Percentiles rank a stretch among this genome's conserved stretches.
These are phyloP conservation scores for Curvularia hawaiiensis DNA, from an alignment of 2,329 filamentous ascomycete genomes.

Conservation along the genomic window DNA sequence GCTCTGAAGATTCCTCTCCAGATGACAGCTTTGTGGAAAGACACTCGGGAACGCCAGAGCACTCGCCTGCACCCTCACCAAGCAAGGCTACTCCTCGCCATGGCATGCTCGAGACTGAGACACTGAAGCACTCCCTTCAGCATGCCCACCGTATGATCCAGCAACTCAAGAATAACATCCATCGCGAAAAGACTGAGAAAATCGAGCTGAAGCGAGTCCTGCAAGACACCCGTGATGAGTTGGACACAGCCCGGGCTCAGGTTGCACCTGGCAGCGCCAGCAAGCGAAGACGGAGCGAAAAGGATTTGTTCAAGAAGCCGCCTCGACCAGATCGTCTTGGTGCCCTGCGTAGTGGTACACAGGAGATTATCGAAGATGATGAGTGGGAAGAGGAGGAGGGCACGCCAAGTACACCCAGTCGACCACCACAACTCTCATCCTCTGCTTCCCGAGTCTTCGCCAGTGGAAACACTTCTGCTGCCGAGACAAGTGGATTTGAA, in stretches of 20 bases:
- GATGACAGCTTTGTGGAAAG: slow-evolving; percentile 60
- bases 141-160: slow-evolving; percentile 98
- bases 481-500: slow-evolving; percentile 59
- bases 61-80: slow-evolving; percentile 88
- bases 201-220: slow-evolving; percentile 93
- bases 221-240: slow-evolving; percentile 90
- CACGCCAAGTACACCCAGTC: slow-evolving; percentile 60
- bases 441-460: slow-evolving; percentile 40
- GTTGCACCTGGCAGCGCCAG: slow-evolving; percentile 51
- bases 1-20: slow-evolving; percentile 61
- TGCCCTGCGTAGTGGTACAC: slow-evolving; percentile 70
- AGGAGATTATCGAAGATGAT: slow-evolving; percentile 80
- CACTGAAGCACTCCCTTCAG: slow-evolving; percentile 88
- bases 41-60: slow-evolving; percentile 72
- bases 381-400: slow-evolving; percentile 82
- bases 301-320: slow-evolving; percentile 76
- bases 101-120: slow-evolving; percentile 91
- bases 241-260: slow-evolving; percentile 70
- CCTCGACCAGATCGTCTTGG: slow-evolving; percentile 75
- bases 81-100: slow-evolving; percentile 91
- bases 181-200: slow-evolving; percentile 98
- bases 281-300: slow-evolving; percentile 62
- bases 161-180: slow-evolving; percentile 90
- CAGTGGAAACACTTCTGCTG: slow-evolving; percentile 42
- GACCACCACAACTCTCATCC: slow-evolving; percentile 35